Base-by-base conservation (phyloP, 2,329 filamentous ascomycete genomes). In the Ascochyta clinopodiicola region DNA sequence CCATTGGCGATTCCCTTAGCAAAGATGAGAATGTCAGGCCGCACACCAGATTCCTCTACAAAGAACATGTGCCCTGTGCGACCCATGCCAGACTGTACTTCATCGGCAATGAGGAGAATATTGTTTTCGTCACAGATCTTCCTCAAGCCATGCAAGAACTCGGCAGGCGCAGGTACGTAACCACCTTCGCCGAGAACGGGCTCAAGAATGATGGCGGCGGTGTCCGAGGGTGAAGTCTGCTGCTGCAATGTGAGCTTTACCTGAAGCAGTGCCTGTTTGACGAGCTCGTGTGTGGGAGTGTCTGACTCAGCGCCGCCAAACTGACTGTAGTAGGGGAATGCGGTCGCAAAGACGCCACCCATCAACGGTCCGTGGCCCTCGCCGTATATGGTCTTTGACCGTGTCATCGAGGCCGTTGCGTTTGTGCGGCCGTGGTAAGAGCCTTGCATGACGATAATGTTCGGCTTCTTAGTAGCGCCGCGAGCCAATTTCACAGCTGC, bases 41-140 rank as follows among this genome's bases (percentile, higher is more conserved):
- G 67, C 17, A 80, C 76, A 22, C 69, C 71, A 53, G 69, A 78
- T 53, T 79, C 75, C 56, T 80, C 75, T 12, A 78, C 63, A 6
- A 76, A 77, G 53, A 78, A 79, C 73, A 79, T 77, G 37, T 75
- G 74, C 19, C 78, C 78, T 1, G 78, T 80, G 27, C 78, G 71
- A 2, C 77, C 78, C 60, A 77, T 78, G 8, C 78, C 78, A 27
- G 66, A 77, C 48, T 79, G 78, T 2, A 80, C 78, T 51, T 80
- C 78, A 50, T 80, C 78, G 12, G 63, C 62, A 4, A 80, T 75
- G 6, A 80, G 68, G 2, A 80, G 72, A 42, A 79, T 78, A 36
- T 74, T 73, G 66, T 80, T 67, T 59, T 77, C 75, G 51, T 79
- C 75, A 53, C 78, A 79, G 19, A 79, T 75, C 52, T 78, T 69